These are phyloP conservation scores for Postia placenta DNA, from an alignment of 768 basidiomycete species.

Conservation along the genomic window DNA sequence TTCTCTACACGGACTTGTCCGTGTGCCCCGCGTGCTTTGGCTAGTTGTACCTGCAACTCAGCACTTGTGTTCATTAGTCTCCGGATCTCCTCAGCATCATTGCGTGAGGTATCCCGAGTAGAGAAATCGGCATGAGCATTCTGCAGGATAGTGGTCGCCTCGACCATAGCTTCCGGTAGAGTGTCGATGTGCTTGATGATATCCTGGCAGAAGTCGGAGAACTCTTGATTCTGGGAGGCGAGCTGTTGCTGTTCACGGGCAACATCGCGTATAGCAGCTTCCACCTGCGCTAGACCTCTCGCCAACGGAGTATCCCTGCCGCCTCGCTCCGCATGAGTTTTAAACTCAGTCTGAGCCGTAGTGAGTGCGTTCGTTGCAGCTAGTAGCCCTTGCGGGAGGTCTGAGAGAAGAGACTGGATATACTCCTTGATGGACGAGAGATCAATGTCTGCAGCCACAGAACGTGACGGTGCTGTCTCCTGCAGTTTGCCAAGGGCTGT, in stretches of 20 bases:
- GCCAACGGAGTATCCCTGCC: conserved; percentile 12
- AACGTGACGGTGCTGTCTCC: background rate
- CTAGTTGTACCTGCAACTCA: conserved; percentile 66
- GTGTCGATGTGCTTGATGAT: conserved; percentile 46
- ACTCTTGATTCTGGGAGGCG: conserved; percentile 40
- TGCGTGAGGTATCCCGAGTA: conserved; percentile 49
- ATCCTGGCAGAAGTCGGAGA: conserved; percentile 45
- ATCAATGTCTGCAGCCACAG: conserved; percentile 9
- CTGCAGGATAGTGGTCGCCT: conserved; percentile 50
- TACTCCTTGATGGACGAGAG: conserved; percentile 15
- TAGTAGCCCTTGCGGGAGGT: conserved; percentile 42
- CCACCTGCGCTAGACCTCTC: conserved; percentile 36
- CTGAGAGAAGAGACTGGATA: conserved; percentile 32
- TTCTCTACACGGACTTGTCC: conserved; percentile 81
- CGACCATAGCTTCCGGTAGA: conserved; percentile 54
- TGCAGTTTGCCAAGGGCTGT: conserved; percentile 13
- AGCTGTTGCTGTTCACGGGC: conserved; percentile 44
- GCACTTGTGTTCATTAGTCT: conserved; percentile 45
- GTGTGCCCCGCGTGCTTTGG: conserved; percentile 71
- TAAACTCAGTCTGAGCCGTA: conserved; percentile 20
- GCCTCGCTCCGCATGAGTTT: conserved; percentile 11
- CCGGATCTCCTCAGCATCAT: conserved; percentile 66
- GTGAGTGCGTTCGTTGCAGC: conserved; percentile 40
- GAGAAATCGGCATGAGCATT: conserved; percentile 57
- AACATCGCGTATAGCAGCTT: conserved; percentile 43